Conservation (phyloP, 257 asterid genomes). For the Fraxinus anomala region DNA sequence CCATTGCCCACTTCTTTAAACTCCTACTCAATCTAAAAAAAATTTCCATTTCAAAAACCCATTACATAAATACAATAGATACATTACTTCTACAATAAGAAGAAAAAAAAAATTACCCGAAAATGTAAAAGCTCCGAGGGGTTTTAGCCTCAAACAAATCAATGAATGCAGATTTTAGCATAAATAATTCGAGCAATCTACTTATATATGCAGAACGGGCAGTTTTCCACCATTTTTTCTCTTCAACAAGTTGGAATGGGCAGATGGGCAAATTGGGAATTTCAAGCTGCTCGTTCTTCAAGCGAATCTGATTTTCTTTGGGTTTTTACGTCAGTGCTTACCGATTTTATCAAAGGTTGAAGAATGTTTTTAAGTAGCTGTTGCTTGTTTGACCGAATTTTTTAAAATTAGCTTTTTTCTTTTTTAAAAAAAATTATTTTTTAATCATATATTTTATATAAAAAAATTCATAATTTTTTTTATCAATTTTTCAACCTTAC, state of each 20-base stretch:
- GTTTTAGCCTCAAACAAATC: conserved; percentile 25
- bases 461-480: too few relatives aligned
- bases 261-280: background rate
- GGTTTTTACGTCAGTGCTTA: background rate
- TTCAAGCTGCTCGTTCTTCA: background rate
- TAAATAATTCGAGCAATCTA: conserved; percentile 17
- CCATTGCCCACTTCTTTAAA: conserved; percentile 51
- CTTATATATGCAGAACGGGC: background rate
- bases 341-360: background rate
- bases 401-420: too few relatives aligned
- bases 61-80: conserved; percentile 15
- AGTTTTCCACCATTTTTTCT: background rate
- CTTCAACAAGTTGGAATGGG: background rate
- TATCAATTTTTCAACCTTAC: too few relatives aligned
- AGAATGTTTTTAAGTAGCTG: background rate
- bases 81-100: background rate
- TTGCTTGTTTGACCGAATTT: background rate
- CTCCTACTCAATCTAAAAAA: conserved; percentile 46
- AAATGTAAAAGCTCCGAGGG: conserved; percentile 31
- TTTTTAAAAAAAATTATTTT: too few relatives aligned
- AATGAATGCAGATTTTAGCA: conserved; percentile 34
- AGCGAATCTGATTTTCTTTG: background rate
- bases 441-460: too few relatives aligned
- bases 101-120: conserved; percentile 37
- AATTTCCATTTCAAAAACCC: conserved; percentile 16